phyloP scores from a whole-genome alignment of 176 grass and related monocot species.

The Zoysia japonica region DNA sequence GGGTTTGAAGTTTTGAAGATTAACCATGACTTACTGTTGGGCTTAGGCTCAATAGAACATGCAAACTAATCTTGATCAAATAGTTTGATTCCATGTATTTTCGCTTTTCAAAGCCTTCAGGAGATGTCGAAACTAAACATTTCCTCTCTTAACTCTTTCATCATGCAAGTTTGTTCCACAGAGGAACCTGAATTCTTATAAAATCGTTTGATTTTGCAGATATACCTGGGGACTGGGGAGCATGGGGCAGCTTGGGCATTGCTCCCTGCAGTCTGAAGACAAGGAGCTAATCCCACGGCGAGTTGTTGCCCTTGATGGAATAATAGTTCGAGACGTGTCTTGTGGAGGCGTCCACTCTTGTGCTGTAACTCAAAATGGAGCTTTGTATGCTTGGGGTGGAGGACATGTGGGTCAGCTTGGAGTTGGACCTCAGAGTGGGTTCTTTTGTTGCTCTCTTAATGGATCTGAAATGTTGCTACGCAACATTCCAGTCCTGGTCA shows the following conservation, averaged over 20 bases:
- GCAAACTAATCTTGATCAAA: neutral
- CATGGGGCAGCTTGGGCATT: conserved; percentile 94
- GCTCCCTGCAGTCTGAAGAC: conserved; percentile 77
- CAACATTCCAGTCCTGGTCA: conserved; percentile 75
- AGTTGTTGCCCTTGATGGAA: conserved; percentile 78
- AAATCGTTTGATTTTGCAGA: conserved; percentile 52
- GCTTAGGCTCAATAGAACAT: conserved; percentile 20
- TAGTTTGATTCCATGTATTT: conserved; percentile 22
- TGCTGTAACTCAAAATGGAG: conserved; percentile 75
- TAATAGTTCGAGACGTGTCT: conserved; percentile 57
- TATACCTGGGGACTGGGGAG: conserved; percentile 95
- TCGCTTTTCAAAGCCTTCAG: conserved; percentile 20
- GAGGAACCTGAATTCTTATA: conserved; percentile 10
- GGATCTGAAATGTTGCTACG: conserved; percentile 60
- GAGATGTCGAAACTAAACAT: conserved; percentile 1
- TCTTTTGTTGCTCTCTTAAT: conserved; percentile 64
- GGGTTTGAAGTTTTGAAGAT: conserved; percentile 17
- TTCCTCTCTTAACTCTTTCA: neutral
- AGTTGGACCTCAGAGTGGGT: conserved; percentile 55
- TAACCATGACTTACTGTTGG: conserved; percentile 37
- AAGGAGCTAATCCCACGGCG: conserved; percentile 83
- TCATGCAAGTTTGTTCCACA: neutral
- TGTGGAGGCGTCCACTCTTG: conserved; percentile 92
- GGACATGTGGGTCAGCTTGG: conserved; percentile 82
- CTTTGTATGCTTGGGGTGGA: conserved; percentile 81